These are phyloP conservation scores for Ophiobolus disseminans DNA, from an alignment of 2,329 filamentous ascomycete species.

Conservation along the genomic window DNA sequence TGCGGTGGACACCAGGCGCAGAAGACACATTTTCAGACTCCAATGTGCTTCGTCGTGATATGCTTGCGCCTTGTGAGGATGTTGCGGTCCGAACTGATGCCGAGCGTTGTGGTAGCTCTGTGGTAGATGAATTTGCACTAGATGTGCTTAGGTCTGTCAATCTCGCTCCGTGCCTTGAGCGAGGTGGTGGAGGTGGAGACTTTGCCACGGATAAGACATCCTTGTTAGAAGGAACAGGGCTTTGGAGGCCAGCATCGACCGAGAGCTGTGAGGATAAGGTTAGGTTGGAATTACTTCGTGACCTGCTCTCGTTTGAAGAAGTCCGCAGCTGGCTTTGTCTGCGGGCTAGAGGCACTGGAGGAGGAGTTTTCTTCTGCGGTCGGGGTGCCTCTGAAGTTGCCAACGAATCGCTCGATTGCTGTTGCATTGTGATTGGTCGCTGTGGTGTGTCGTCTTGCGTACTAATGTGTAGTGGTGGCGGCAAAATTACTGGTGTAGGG, in stretches of 20 bases:
- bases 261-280: slow-evolving; percentile 48
- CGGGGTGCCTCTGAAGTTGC: slow-evolving; percentile 26
- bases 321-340: slow-evolving; percentile 47
- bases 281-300: slow-evolving; percentile 46
- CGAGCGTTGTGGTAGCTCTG: slow-evolving; percentile 34
- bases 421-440: slow-evolving; percentile 18
- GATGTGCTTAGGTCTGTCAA: slow-evolving; percentile 30
- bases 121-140: slow-evolving; percentile 39
- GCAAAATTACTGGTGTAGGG: slow-evolving; percentile 53
- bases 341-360: slow-evolving; percentile 44
- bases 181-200: slow-evolving; percentile 44
- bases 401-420: slow-evolving; percentile 20
- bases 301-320: slow-evolving; percentile 33
- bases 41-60: slow-evolving; percentile 34
- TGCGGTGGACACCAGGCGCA: slow-evolving; percentile 26
- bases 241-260: slow-evolving; percentile 29
- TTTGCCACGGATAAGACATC: slow-evolving; percentile 28
- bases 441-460: slow-evolving; percentile 29
- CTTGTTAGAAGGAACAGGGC: slow-evolving; percentile 19
- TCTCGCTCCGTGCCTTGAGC: slow-evolving; percentile 41
- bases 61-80: slow-evolving; percentile 28
- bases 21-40: slow-evolving; percentile 34
- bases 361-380: slow-evolving; percentile 42
- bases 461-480: slow-evolving; percentile 26
- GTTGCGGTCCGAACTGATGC: slow-evolving; percentile 25